A percentile compares a stretch with the other conserved stretches of the same genome.
Conservation (phyloP, 352 stramenopile species). For the Globisporangium parvum region DNA sequence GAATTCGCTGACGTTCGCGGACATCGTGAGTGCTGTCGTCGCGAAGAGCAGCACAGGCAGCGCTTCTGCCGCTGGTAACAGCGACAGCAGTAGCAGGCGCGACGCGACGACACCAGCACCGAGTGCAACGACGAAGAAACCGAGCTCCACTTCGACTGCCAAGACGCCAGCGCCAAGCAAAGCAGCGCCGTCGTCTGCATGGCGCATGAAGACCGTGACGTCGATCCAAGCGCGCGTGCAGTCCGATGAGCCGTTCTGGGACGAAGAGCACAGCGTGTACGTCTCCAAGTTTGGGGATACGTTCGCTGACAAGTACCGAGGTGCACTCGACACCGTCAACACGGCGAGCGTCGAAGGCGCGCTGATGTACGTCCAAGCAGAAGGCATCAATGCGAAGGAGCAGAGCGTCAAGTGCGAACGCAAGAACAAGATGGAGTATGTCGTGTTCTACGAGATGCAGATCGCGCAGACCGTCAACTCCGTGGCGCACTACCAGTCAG, state of each 20-base stretch:
- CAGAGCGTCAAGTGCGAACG: slow-evolving; percentile 22
- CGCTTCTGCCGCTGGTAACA: background rate
- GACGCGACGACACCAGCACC: background rate
- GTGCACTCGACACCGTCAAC: slow-evolving; percentile 64
- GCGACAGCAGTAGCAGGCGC: background rate
- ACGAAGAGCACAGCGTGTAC: slow-evolving; percentile 17
- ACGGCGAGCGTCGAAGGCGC: slow-evolving; percentile 66
- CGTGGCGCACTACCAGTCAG: slow-evolving; percentile 18
- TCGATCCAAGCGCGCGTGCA: slow-evolving; percentile 29
- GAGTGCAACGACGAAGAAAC: background rate
- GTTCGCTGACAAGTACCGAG: slow-evolving; percentile 22
- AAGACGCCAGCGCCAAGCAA: slow-evolving; percentile 4
- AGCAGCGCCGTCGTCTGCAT: background rate
- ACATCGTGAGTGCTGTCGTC: background rate
- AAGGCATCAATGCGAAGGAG: slow-evolving; percentile 41
- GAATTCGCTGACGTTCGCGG: slow-evolving; percentile 5
- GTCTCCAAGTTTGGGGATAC: slow-evolving; percentile 19
- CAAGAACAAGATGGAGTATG: slow-evolving; percentile 30
- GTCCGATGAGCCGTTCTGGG: slow-evolving; percentile 21
- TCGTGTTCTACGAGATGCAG: slow-evolving; percentile 27
- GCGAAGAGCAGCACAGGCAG: background rate
- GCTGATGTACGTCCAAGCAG: slow-evolving; percentile 77
- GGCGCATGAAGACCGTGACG: slow-evolving; percentile 16
- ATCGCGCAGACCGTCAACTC: slow-evolving; percentile 18
- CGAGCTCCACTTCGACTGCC: background rate